Evolutionary conservation across 345 rosid genomes (phyloP).

Genomic region (Lepidium sativum): DNA sequence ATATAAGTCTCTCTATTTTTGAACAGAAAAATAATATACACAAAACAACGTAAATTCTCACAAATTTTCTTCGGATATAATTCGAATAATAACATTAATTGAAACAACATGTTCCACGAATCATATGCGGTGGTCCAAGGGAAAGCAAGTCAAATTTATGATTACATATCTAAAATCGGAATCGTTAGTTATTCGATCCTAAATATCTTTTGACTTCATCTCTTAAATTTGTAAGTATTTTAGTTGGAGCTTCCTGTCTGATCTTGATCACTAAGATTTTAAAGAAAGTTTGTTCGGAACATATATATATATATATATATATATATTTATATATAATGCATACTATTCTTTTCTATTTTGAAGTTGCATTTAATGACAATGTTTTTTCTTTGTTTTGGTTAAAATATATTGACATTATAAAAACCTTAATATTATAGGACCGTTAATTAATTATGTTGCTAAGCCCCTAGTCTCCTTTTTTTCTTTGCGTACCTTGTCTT

Average conservation of each 20-base stretch:
- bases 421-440: not conserved
- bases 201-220: not conserved
- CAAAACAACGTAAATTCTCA: not conserved
- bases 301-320: too few relatives aligned
- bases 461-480: too few relatives aligned
- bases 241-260: not conserved
- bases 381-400: too few relatives aligned
- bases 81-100: not conserved
- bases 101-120: conserved; percentile 1
- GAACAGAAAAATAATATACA: conserved; percentile 4
- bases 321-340: too few relatives aligned
- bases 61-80: not conserved
- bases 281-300: not conserved
- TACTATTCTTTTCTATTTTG: too few relatives aligned
- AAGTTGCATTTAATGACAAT: too few relatives aligned
- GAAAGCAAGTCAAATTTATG: not conserved
- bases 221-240: not conserved
- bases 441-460: not conserved
- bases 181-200: not conserved
- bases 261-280: not conserved
- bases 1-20: not conserved
- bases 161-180: not conserved
- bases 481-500: too few relatives aligned
- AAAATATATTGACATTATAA: not conserved
- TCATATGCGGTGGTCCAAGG: conserved; percentile 19